Conservation (phyloP, 805 yeast species). For the Metschnikowia reukaufii region DNA sequence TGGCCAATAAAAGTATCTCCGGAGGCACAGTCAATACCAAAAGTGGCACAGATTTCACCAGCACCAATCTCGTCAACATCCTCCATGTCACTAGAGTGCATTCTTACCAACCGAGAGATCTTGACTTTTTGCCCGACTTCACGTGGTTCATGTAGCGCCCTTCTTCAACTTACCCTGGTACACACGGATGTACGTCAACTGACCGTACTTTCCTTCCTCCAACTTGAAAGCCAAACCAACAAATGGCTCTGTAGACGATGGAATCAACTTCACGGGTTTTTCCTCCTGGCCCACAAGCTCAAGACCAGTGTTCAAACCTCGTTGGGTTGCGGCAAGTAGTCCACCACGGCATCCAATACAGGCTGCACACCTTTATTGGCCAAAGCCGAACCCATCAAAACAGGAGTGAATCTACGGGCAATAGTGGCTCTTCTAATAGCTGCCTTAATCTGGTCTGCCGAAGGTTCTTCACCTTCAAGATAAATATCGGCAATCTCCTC, state of each 20-base stretch:
- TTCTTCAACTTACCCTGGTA: constrained; percentile 94
- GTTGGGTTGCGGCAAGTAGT: constrained; percentile 92
- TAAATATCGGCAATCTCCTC: constrained; percentile 94
- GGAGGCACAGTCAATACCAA: constrained; percentile 98
- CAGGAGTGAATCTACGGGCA: constrained; percentile 96
- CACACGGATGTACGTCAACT: constrained; percentile 92
- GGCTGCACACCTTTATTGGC: constrained; percentile 97
- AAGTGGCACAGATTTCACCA: constrained; percentile 99
- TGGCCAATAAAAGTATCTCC: constrained; percentile 98
- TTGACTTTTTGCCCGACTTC: constrained; percentile 91
- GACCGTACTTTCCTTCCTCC: constrained; percentile 98
- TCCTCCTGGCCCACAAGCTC: constrained; percentile 63
- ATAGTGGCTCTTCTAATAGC: constrained; percentile 96
- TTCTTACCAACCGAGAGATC: constrained; percentile 90
- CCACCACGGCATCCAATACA: constrained; percentile 93
- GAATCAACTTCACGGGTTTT: constrained; percentile 66
- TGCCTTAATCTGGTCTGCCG: constrained; percentile 74
- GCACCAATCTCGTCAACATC: constrained; percentile 94
- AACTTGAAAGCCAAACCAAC: constrained; percentile 98
- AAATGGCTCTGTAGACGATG: constrained; percentile 74
- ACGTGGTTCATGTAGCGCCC: constrained; percentile 88
- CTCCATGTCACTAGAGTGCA: constrained; percentile 99
- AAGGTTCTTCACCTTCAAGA: constrained; percentile 87
- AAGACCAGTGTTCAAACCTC: constrained; percentile 90
- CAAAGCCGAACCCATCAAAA: constrained; percentile 97